These are phyloP conservation scores for Xylariaceae sp. DNA, from an alignment of 2,329 filamentous ascomycete species.

Conservation along the genomic window DNA sequence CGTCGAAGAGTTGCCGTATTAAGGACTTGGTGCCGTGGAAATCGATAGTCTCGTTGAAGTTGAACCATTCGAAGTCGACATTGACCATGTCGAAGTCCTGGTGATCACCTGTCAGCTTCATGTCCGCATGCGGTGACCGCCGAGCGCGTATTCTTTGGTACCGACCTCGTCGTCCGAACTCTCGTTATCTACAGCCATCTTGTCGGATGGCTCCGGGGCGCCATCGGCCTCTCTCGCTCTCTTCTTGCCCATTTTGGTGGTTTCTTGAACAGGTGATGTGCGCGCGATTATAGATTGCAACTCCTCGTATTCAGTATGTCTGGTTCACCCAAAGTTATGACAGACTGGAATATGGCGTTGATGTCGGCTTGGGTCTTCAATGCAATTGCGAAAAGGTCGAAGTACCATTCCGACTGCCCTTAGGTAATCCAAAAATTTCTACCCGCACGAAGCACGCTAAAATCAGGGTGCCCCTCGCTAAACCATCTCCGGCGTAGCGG, in stretches of 20 bases:
- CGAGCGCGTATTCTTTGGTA: not conserved
- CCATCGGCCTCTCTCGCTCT: conserved; percentile 44
- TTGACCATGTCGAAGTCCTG: conserved; percentile 89
- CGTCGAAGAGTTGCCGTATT: conserved; percentile 85
- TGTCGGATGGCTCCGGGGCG: conserved; percentile 42
- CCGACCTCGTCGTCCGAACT: conserved; percentile 49
- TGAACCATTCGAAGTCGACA: conserved; percentile 98
- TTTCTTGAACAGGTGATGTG: not conserved
- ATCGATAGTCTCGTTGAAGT: conserved; percentile 81
- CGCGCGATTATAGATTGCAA: not conserved
- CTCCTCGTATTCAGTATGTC: not conserved
- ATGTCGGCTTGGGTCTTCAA: not conserved
- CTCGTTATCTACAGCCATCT: conserved; percentile 43
- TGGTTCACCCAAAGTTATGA: not conserved
- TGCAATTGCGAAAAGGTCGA: not conserved
- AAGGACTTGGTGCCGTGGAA: conserved; percentile 93
- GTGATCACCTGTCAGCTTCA: conserved; percentile 14
- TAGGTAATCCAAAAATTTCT: conserved; percentile 32
- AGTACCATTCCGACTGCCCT: not conserved
- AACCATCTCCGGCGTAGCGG: conserved; percentile 24
- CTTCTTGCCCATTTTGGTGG: conserved; percentile 44
- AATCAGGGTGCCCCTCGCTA: conserved; percentile 37
- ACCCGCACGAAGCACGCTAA: conserved; percentile 17
- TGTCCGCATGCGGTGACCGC: not conserved
- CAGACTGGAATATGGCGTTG: not conserved